These are phyloP conservation scores for Xylaria sp. DNA, from an alignment of 2,329 filamentous ascomycete genomes.

Conservation along the genomic window DNA sequence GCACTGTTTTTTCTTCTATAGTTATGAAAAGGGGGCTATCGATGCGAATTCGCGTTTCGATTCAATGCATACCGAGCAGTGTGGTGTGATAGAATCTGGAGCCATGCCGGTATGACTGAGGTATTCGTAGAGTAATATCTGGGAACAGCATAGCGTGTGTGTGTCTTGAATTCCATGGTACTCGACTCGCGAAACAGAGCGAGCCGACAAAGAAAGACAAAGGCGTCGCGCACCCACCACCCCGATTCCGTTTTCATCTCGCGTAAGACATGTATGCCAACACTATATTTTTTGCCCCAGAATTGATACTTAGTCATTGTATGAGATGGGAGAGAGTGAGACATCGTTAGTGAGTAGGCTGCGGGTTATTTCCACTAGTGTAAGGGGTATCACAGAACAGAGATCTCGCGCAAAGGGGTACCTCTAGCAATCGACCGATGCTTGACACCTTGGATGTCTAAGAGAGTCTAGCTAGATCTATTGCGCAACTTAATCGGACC, in stretches of 20 bases:
- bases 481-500: background rate
- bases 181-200: background rate
- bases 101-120: background rate
- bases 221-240: constrained; percentile 6
- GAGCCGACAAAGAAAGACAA: constrained; percentile 24
- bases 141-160: background rate
- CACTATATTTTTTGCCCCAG: background rate
- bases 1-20: background rate
- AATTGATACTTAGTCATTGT: background rate
- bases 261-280: background rate
- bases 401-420: background rate
- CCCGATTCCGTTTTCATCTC: constrained; percentile 30
- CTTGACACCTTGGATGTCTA: background rate
- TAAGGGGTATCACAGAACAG: background rate
- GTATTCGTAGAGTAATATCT: background rate
- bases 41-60: background rate
- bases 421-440: background rate
- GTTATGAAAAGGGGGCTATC: background rate
- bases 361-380: background rate
- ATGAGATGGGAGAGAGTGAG: background rate
- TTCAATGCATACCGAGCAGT: background rate
- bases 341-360: background rate
- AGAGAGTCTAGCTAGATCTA: background rate
- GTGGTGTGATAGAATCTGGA: background rate
- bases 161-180: background rate